phyloP scores from a whole-genome alignment of 2,329 filamentous ascomycete genomes.

The Stemphylium vesicarium region DNA sequence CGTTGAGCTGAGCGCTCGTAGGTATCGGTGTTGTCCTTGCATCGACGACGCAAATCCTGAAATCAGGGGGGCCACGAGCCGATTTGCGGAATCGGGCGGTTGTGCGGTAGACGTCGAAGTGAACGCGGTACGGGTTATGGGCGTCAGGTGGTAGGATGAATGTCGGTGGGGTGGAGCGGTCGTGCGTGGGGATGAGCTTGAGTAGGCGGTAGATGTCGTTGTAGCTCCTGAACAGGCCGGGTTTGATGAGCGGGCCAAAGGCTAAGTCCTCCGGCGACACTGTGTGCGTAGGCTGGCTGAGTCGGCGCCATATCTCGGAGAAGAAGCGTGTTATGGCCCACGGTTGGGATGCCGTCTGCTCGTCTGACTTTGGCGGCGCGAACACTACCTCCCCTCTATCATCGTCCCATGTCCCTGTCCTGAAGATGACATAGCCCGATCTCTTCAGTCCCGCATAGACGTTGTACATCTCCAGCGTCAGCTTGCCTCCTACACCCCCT shows the following conservation, averaged over 20 bases:
- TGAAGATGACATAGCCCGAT: constrained; percentile 78
- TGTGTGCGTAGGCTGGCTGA: constrained; percentile 29
- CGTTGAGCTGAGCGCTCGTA: constrained; percentile 71
- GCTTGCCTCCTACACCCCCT: constrained; percentile 54
- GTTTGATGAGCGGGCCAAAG: constrained; percentile 58
- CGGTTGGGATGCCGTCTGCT: constrained; percentile 11
- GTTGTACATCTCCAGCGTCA: constrained; percentile 79
- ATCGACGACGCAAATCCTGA: constrained; percentile 82
- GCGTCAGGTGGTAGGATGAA: constrained; percentile 38
- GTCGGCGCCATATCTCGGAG: constrained; percentile 41
- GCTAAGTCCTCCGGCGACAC: constrained; percentile 31
- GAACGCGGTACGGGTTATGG: constrained; percentile 70
- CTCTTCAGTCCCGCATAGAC: constrained; percentile 88
- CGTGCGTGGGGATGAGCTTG: constrained; percentile 73
- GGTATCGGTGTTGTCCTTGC: constrained; percentile 75
- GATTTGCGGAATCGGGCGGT: constrained; percentile 73
- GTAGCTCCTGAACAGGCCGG: constrained; percentile 63
- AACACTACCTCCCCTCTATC: constrained; percentile 29
- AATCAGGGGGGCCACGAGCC: constrained; percentile 79
- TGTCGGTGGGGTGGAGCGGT: constrained; percentile 56
- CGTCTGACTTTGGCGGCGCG: constrained; percentile 6
- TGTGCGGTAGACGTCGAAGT: constrained; percentile 85
- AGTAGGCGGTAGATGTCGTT: constrained; percentile 77
- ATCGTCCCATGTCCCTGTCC: constrained; percentile 63
- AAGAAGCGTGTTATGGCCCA: constrained; percentile 46